These are phyloP conservation scores for Pseudogymnoascus sp. DNA, from an alignment of 2,329 filamentous ascomycete genomes.

Conservation along the genomic window DNA sequence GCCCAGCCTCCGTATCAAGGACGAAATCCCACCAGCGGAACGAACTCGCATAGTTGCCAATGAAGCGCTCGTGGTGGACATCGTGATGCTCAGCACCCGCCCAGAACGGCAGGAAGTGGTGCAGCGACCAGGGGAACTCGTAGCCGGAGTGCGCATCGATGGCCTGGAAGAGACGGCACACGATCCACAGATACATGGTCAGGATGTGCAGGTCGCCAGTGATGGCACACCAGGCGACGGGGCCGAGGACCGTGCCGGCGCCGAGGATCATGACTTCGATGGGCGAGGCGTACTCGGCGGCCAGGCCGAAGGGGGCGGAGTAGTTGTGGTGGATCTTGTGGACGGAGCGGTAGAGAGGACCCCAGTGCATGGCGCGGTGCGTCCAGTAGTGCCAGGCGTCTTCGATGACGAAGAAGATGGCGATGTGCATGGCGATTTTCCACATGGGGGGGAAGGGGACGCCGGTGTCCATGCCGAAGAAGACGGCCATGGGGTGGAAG, in stretches of 20 bases:
- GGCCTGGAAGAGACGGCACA: constrained; percentile 87
- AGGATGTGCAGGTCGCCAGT: constrained; percentile 86
- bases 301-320: constrained; percentile 91
- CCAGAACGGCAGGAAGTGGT: constrained; percentile 96
- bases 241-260: constrained; percentile 73
- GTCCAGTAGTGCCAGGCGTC: constrained; percentile 98
- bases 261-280: constrained; percentile 96
- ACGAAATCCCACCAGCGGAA: constrained; percentile 99
- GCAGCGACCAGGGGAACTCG: constrained; percentile 95
- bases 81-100: constrained; percentile 96
- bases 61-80: constrained; percentile 94
- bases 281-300: constrained; percentile 94
- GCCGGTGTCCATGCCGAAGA: constrained; percentile 77
- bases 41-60: constrained; percentile 95
- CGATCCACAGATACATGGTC: constrained; percentile 97
- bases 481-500: constrained; percentile 94
- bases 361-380: constrained; percentile 89
- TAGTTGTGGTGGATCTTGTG: constrained; percentile 99
- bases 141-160: constrained; percentile 97
- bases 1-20: constrained; percentile 86
- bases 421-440: constrained; percentile 87
- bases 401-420: constrained; percentile 90
- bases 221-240: constrained; percentile 74
- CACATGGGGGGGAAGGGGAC: constrained; percentile 81
- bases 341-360: constrained; percentile 88